Base-by-base conservation (phyloP, 345 rosid genomes). In the Arabis alpina region DNA sequence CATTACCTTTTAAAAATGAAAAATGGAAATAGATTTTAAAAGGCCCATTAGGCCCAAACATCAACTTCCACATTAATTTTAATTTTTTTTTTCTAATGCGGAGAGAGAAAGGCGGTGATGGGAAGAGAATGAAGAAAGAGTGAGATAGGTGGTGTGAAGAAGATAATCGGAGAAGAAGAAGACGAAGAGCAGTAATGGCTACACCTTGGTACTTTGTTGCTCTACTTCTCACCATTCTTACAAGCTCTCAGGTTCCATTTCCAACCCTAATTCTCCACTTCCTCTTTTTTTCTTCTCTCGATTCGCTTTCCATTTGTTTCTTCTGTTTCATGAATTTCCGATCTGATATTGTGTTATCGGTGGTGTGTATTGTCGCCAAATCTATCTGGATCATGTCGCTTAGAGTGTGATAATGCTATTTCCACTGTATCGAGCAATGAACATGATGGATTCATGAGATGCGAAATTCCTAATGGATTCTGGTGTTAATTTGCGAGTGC, bases 161-260 rank as follows among this genome's bases (percentile, higher is more conserved):
- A 0, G 66, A 30, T 40, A 41, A 15, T 36, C 7, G 6, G 12
- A 4, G 19, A 44, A 15, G 50, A 30, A 30, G 12, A 48, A n/a
- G n/a, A n/a, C n/a, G n/a, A n/a, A n/a, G n/a, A n/a, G n/a, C n/a
- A n/a, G 4, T 0, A 49, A 81, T 85, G 88, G 66, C 74, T 68
- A 61, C 70, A 45, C 78, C 78, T 28, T 82, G 86, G 86, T 82
- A 81, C 78, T 64, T 81, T 3, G 83, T 82, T 0, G 89, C 89
- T 1, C 4, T 55, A 40, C 84, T 85, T 40, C 86, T 85, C 81
- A 85, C 89, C 74, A 61, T 82, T 67, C 83, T 85, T 70, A 85
- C 89, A 6, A 85, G 89, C 71, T 85, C 89, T 58, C 86, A 82
- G 86, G 89, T 84, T 71, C 58, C 56, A 55, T 2, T 60, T 71